A percentile compares a stretch with the other conserved stretches of the same genome.
These are phyloP conservation scores for Phytopythium montanum DNA, from an alignment of 352 stramenopile species.

Conservation along the genomic window DNA sequence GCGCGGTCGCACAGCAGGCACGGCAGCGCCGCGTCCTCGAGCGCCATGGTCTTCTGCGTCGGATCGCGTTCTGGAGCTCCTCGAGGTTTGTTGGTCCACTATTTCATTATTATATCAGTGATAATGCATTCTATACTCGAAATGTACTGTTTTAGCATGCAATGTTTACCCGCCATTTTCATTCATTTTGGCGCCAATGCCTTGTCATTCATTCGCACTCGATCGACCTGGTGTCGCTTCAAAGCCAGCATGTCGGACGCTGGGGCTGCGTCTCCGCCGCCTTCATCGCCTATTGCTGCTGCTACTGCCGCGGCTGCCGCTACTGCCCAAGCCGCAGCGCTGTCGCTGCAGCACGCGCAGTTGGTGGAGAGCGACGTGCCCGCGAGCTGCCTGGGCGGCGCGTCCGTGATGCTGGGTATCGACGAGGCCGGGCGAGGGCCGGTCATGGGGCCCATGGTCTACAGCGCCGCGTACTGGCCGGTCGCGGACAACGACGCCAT, in stretches of 20 bases:
- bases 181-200: not conserved
- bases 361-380: conserved; percentile 66
- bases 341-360: conserved; percentile 38
- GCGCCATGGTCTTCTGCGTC: conserved; percentile 8
- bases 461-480: conserved; percentile 91
- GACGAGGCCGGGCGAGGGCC: conserved; percentile 93
- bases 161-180: not conserved
- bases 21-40: conserved; percentile 16
- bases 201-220: no score
- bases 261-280: not conserved
- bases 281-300: not conserved
- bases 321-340: no score
- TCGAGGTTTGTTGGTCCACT: no score
- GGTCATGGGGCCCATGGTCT: conserved; percentile 95
- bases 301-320: no score
- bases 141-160: no score
- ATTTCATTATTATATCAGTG: not conserved
- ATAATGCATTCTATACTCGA: no score
- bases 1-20: conserved; percentile 56
- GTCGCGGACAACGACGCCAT: conserved; percentile 69
- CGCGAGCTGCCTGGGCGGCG: conserved; percentile 46
- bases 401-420: conserved; percentile 91
- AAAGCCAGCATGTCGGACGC: not conserved
- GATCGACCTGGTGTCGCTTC: no score
- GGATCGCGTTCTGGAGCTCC: no score